Conservation (phyloP, 768 basidiomycete species). For the Leucosporidium yakuticum region DNA sequence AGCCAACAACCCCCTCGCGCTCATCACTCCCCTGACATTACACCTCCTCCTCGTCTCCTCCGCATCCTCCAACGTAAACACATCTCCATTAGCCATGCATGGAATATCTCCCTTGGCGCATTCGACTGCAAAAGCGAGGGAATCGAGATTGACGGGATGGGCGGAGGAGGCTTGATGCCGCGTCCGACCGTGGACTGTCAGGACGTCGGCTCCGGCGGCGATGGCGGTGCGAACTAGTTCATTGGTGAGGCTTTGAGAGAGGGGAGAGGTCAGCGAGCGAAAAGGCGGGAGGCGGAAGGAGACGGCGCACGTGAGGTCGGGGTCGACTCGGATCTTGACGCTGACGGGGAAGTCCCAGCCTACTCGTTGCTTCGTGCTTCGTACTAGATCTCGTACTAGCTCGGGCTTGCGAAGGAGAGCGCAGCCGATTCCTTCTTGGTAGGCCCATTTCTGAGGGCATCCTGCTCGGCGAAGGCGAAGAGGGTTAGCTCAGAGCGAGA, state of each 20-base stretch:
- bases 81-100: slow-evolving; percentile 49
- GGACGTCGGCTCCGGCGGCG: slow-evolving; percentile 45
- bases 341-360: slow-evolving; percentile 48
- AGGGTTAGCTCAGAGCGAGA: background rate
- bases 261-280: background rate
- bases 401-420: slow-evolving; percentile 50
- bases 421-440: slow-evolving; percentile 48
- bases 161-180: slow-evolving; percentile 47
- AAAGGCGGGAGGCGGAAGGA: background rate
- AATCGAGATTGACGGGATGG: slow-evolving; percentile 45
- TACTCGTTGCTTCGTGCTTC: slow-evolving; percentile 45
- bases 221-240: slow-evolving; percentile 47
- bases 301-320: slow-evolving; percentile 43
- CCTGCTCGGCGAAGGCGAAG: slow-evolving; percentile 32
- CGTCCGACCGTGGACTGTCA: slow-evolving; percentile 51
- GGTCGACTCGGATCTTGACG: slow-evolving; percentile 51
- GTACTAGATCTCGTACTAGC: slow-evolving; percentile 48
- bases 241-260: slow-evolving; percentile 43
- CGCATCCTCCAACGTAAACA: slow-evolving; percentile 46
- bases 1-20: slow-evolving; percentile 49
- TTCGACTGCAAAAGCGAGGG: slow-evolving; percentile 48
- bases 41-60: slow-evolving; percentile 43
- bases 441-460: slow-evolving; percentile 50
- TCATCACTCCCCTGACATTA: slow-evolving; percentile 50
- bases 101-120: slow-evolving; percentile 47